These are phyloP conservation scores for Aspergillus novoparasiticus DNA, from an alignment of 2,329 filamentous ascomycete genomes.

Conservation along the genomic window DNA sequence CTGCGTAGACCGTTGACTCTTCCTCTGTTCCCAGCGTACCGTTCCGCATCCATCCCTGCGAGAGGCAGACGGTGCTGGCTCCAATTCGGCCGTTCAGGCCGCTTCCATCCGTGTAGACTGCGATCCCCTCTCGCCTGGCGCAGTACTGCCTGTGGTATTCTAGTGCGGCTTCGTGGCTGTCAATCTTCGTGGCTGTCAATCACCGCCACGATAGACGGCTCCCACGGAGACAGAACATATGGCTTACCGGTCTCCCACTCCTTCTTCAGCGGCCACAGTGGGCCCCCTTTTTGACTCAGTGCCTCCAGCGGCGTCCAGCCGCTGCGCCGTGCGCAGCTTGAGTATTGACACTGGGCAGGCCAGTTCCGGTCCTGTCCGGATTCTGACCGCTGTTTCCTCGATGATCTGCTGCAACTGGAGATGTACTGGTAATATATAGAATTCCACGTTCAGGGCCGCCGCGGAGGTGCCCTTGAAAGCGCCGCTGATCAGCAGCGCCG, in stretches of 20 bases:
- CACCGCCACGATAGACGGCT: fast-evolving
- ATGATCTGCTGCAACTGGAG: conserved; percentile 13
- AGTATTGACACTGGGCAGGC: background rate
- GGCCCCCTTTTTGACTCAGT: too few species aligned
- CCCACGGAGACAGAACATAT: background rate
- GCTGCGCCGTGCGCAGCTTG: fast-evolving
- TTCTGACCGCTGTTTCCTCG: conserved; percentile 12
- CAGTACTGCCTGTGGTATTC: too few species aligned
- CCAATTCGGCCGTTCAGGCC: too few species aligned
- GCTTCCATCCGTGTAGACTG: too few species aligned
- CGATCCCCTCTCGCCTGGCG: too few species aligned
- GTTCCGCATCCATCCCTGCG: too few species aligned
- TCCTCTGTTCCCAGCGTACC: too few species aligned
- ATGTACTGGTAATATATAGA: conserved; percentile 11
- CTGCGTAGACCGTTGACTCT: too few species aligned
- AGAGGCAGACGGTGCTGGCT: too few species aligned
- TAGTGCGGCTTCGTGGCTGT: too few species aligned
- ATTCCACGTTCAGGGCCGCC: conserved; percentile 9
- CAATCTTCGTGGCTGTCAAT: background rate
- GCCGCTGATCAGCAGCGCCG: conserved; percentile 15
- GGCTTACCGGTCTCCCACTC: background rate
- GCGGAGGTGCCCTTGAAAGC: conserved; percentile 14
- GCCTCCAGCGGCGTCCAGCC: background rate
- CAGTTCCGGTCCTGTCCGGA: conserved; percentile 8
- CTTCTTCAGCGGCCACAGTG: too few species aligned